Evolutionary conservation across 371 early-diverging fungal species (phyloP).

Genomic region (Encephalitozoon hellem): DNA sequence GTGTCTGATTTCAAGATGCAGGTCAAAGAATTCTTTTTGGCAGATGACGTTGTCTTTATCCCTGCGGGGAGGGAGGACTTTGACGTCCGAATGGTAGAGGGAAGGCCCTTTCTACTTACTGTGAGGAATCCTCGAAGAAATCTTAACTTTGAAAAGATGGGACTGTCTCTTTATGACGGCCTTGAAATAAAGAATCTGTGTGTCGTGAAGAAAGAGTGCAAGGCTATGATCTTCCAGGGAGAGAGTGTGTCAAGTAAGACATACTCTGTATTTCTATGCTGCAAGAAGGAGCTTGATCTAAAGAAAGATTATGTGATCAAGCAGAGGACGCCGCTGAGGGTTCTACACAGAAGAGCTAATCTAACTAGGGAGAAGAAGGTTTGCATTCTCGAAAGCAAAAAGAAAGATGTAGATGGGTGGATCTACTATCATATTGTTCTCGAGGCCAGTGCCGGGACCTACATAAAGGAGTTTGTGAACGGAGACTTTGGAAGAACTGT

Average conservation of each 20-base stretch:
- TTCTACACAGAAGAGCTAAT: constrained; percentile 62
- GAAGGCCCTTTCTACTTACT: constrained; percentile 82
- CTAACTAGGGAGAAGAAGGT: constrained; percentile 36
- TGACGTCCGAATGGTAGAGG: constrained; percentile 88
- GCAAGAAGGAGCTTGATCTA: constrained; percentile 8
- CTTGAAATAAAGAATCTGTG: constrained; percentile 34
- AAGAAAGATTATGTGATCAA: constrained; percentile 60
- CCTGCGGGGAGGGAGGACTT: constrained; percentile 87
- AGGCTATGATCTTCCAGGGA: constrained; percentile 26
- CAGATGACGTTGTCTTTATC: constrained; percentile 65
- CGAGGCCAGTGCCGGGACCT: constrained; percentile 70
- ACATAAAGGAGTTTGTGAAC: constrained; percentile 94
- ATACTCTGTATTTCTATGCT: constrained; percentile 37
- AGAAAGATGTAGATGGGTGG: background rate
- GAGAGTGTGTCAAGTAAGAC: constrained; percentile 40
- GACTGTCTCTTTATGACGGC: constrained; percentile 69
- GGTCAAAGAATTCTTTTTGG: constrained; percentile 63
- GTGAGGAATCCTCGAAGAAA: constrained; percentile 71
- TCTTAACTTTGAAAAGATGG: constrained; percentile 72
- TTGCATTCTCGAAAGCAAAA: constrained; percentile 6
- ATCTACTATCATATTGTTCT: constrained; percentile 30
- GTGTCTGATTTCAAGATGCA: constrained; percentile 68
- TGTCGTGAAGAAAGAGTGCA: constrained; percentile 27
- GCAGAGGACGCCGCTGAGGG: constrained; percentile 85
- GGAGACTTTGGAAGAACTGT: constrained; percentile 80